Evolutionary conservation across 495 filamentous ascomycete genomes (phyloP), one percentile per base, ranked within the genome.

Genomic region (Chaetomium cochliodes): DNA sequence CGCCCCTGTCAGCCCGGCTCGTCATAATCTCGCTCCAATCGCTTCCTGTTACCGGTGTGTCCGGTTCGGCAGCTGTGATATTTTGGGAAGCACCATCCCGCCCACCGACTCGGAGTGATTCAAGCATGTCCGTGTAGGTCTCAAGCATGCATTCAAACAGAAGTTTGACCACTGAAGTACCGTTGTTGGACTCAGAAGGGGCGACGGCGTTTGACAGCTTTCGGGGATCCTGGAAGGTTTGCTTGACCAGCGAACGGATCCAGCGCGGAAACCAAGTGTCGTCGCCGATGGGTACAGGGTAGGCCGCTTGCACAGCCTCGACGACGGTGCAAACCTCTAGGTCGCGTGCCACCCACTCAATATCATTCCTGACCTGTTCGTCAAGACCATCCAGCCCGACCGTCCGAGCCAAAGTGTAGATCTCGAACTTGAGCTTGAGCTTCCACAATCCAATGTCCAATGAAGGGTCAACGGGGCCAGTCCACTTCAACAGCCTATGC

Each of bases 211-310:
- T 20, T 22, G 26, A 26, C 12, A 30, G 18, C 13, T 53, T 22
- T 5, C 37, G 12, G n/a, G 52, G 56, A n/a, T 60, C n/a, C 26
- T 60, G 5, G 12, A 71, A 67, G 9, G 62, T 58, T 3, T 55
- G 39, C 56, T 68, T 69, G 25, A 72, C 44, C 46, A 49, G 50
- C 26, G 62, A 53, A 46, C 59, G 67, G 58, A 73, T 50, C 52
- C 64, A 70, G 3, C 5, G 39, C 18, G 49, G 58, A 37, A 74
- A 60, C 72, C 72, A 74, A 2, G 28, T 12, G 30, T 71, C 72
- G 33, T 66, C 51, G 39, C 56, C 59, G 44, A 51, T 50, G 1
- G 65, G 58, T 0, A 25, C 26, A 8, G 72, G 65, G 15, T 67
- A 67, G 0, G 33, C 50, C 26, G 60, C 58, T 25, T 63, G 60